Evolutionary conservation across 306 rosid species (phyloP), one percentile per base, ranked within the genome.

Genomic region (Glycine tomentella): DNA sequence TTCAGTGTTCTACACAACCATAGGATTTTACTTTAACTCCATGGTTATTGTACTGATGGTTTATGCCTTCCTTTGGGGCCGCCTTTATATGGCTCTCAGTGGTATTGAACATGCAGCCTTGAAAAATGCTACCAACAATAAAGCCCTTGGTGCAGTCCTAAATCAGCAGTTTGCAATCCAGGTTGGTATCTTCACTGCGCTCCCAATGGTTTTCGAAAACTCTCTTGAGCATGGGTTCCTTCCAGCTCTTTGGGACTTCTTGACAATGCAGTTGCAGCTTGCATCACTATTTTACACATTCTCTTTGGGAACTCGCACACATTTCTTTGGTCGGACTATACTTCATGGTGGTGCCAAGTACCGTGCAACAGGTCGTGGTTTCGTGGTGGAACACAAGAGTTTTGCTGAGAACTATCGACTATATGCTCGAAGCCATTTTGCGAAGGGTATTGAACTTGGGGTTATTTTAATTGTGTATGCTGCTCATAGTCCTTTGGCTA

Each of bases 311-410:
- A 94, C 97, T 56, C 93, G 81, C 11, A 77, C 92, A 76, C 98
- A 94, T 80, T 94, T 82, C 88, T 94, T 91, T 75, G 98, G 98
- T 58, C 92, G 98, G 72, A 94, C 97, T 62, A 82, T 95, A 66
- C 97, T 95, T 82, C 98, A 95, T 51, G 98, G 98, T 14, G 98
- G 98, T 74, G 98, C 98, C 38, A 91, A 95, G 86, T 91, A 95
- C 87, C 89, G 92, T 77, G 97, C 98, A 69, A 95, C 97, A 12
- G 98, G 98, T 5, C 97, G 98, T 16, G 98, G 98, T 44, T 95
- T 95, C 75, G 98, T 95, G 78, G 97, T 95, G 69, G 85, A 87
- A 79, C 98, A 91, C 90, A 95, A 88, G 89, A 90, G 95, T 75
- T 95, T 95, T 87, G 86, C 94, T 4, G 98, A 95, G 87, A 95